phyloP scores from a whole-genome alignment of 2,329 filamentous ascomycete species.

The Geoglossum cookeanum region DNA sequence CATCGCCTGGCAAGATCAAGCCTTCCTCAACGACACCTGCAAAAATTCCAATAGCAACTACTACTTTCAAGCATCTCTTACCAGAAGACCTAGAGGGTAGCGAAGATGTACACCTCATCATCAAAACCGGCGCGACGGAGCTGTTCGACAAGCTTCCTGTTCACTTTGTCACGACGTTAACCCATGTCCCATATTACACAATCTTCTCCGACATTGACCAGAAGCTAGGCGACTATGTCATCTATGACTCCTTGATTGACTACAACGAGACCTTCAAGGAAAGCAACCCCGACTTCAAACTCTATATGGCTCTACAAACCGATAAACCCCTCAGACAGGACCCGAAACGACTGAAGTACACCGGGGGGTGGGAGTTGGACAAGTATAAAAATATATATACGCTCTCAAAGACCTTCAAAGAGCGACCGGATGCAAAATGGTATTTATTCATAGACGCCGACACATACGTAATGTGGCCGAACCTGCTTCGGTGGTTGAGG shows the following conservation, averaged over 20 bases:
- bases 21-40: neutral
- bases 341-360: constrained; percentile 20
- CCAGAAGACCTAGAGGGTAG: neutral
- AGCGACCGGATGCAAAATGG: constrained; percentile 35
- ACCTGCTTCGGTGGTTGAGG: constrained; percentile 30
- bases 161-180: constrained; percentile 33
- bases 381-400: constrained; percentile 45
- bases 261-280: constrained; percentile 23
- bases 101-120: constrained; percentile 19
- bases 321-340: constrained; percentile 28
- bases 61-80: neutral
- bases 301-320: constrained; percentile 22
- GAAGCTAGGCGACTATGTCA: constrained; percentile 20
- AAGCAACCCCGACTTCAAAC: constrained; percentile 30
- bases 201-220: constrained; percentile 37
- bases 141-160: constrained; percentile 32
- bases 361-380: constrained; percentile 34
- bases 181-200: constrained; percentile 30
- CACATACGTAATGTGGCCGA: constrained; percentile 36
- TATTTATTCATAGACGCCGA: constrained; percentile 41
- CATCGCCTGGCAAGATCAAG: neutral
- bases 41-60: neutral
- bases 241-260: constrained; percentile 18
- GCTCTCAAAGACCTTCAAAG: constrained; percentile 32
- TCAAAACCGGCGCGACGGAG: constrained; percentile 40